Evolutionary conservation across 2,329 filamentous ascomycete species (phyloP).

Genomic region (Epichloe gansuensis): DNA sequence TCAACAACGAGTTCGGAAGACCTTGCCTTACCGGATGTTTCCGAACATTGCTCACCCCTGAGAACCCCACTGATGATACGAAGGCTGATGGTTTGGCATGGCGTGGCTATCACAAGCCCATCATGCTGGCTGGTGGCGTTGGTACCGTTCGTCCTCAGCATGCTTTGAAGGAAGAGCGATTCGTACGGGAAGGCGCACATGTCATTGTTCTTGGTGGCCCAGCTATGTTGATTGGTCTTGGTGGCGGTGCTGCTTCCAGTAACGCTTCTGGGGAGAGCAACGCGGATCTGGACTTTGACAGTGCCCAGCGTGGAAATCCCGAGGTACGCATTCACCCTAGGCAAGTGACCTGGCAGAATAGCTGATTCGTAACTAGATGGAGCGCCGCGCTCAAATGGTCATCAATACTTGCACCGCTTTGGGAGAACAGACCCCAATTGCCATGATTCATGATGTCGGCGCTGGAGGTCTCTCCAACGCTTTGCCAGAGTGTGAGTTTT

Average conservation of each 20-base stretch:
- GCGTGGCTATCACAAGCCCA: constrained; percentile 93
- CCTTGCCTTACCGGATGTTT: constrained; percentile 85
- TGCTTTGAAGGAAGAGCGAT: constrained; percentile 67
- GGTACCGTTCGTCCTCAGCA: constrained; percentile 85
- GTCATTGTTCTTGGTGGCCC: constrained; percentile 89
- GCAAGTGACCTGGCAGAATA: neutral
- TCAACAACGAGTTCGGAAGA: constrained; percentile 96
- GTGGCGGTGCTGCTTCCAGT: constrained; percentile 88
- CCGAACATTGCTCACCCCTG: constrained; percentile 62
- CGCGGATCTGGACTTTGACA: constrained; percentile 90
- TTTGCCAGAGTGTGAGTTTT: constrained; percentile 51
- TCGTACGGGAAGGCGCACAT: constrained; percentile 78
- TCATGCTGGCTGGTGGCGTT: constrained; percentile 94
- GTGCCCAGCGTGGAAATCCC: constrained; percentile 91
- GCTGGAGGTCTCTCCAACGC: constrained; percentile 70
- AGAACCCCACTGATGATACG: constrained; percentile 1
- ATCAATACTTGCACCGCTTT: constrained; percentile 88
- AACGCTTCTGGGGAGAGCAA: constrained; percentile 78
- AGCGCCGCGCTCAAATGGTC: constrained; percentile 91
- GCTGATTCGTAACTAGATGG: constrained; percentile 38
- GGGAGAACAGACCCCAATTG: constrained; percentile 75
- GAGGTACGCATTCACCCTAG: constrained; percentile 31
- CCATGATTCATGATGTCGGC: constrained; percentile 95
- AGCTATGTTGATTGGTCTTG: constrained; percentile 94
- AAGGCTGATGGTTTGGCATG: constrained; percentile 38